A percentile compares a stretch with the other conserved stretches of the same genome.
phyloP scores from a whole-genome alignment of 192 early-diverging fungal species.

The Coemansia asiatica region DNA sequence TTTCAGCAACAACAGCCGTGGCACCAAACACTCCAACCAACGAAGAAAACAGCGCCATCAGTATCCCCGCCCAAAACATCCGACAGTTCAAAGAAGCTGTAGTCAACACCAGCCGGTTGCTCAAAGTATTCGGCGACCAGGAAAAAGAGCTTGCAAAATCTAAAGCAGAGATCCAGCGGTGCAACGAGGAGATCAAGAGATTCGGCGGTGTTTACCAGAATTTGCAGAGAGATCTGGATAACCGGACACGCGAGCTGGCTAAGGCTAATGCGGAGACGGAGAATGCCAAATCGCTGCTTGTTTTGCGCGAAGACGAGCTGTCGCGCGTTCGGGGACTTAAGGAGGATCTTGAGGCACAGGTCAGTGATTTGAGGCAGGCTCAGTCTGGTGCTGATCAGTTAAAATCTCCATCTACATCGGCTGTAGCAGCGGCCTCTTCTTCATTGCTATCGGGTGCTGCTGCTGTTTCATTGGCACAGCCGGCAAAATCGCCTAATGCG shows the following conservation, averaged over 20 bases:
- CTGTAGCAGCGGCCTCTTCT: no score
- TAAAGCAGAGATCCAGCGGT: conserved; percentile 41
- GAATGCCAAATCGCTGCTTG: conserved; percentile 33
- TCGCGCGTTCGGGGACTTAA: conserved; percentile 48
- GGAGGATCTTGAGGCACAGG: conserved; percentile 49
- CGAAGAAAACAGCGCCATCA: conserved; percentile 13
- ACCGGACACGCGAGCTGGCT: conserved; percentile 29
- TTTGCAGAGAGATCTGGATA: conserved; percentile 43
- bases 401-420: conserved; percentile 18
- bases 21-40: conserved; percentile 1
- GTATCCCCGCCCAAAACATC: conserved; percentile 43
- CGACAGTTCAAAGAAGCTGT: conserved; percentile 52
- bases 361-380: conserved; percentile 30
- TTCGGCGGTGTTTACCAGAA: conserved; percentile 20
- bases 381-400: conserved; percentile 21
- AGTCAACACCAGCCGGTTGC: conserved; percentile 51
- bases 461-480: no score
- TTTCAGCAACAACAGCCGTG: not conserved
- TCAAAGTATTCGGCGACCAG: conserved; percentile 51
- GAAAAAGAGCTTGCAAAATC: conserved; percentile 48
- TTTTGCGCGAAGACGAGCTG: conserved; percentile 45
- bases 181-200: conserved; percentile 31
- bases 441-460: no score
- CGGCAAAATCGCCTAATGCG: conserved; percentile 27
- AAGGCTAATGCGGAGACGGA: conserved; percentile 47